Base-by-base conservation (phyloP, 768 basidiomycete species). In the Lenzites betulinus region DNA sequence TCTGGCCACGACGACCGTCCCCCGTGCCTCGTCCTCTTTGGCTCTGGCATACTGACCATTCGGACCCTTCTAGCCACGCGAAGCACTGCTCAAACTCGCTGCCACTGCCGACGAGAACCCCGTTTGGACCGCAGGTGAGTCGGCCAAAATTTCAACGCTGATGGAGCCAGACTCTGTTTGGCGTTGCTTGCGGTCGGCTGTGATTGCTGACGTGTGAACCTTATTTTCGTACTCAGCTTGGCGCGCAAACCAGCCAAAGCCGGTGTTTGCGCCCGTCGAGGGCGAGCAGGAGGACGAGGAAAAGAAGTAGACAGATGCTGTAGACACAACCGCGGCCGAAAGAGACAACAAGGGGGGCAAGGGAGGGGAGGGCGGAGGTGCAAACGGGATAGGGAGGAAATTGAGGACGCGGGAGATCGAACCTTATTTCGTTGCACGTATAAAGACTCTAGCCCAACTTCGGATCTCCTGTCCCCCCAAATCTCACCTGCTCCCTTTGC, bases 31-130 rank as follows among this genome's bases (percentile, higher is more conserved):
- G 7, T 35, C 30, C 28, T 48, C 41, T n/a, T 43, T 38, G n/a
- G 41, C 39, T 49, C 38, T 43, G 38, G 33, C 41, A 48, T 63
- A 42, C 56, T 58, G 56, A 48, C 50, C 26, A 42, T 33, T 39
- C 18, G 33, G 11, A 16, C 42, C 59, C 7, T 67, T 23, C 76
- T 35, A 98, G 96, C 97, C 97, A 43, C 89, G 97, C 63, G 95
- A 97, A 76, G 97, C 97, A 3, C 78, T 99, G 57, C 90, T 98
- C 81, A 93, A 88, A 76, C 98, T 95, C 67, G 97, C 97, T 35
- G 76, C 88, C 18, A 71, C 76, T 58, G 87, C 88, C 63, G 89
- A 92, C 44, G 77, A 82, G 62, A 89, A 96, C 72, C 93, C 90
- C 53, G 83, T 86, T 68, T 94, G 90, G 89, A 92, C 93, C 47